Conservation (phyloP, 2,329 filamentous ascomycete genomes). For the Pseudopyrenochaeta lycopersici region DNA sequence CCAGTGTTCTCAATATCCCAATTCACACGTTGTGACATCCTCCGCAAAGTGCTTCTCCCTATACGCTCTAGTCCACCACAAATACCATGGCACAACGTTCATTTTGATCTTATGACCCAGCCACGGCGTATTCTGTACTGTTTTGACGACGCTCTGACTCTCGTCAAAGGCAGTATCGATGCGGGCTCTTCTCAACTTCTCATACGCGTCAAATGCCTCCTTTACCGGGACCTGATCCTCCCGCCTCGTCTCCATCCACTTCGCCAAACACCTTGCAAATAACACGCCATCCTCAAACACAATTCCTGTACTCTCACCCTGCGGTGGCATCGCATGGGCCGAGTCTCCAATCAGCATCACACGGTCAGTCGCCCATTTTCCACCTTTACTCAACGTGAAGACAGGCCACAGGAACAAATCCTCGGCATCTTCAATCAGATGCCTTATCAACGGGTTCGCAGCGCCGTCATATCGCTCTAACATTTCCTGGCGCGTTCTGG, state of each 20-base stretch:
- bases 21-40: constrained; percentile 54
- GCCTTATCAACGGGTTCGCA: constrained; percentile 45
- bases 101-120: constrained; percentile 56
- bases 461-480: constrained; percentile 52
- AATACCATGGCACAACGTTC: constrained; percentile 57
- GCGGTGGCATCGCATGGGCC: constrained; percentile 61
- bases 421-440: constrained; percentile 49
- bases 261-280: constrained; percentile 55
- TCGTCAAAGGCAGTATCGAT: constrained; percentile 59
- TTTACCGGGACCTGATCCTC: constrained; percentile 45
- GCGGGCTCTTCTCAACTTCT: constrained; percentile 54
- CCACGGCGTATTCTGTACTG: constrained; percentile 56
- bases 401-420: constrained; percentile 20
- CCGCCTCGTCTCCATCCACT: constrained; percentile 52
- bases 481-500: constrained; percentile 54
- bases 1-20: constrained; percentile 45
- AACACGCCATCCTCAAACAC: constrained; percentile 63
- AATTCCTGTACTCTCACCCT: constrained; percentile 61
- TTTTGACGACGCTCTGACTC: constrained; percentile 56
- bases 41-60: constrained; percentile 57
- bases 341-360: constrained; percentile 57
- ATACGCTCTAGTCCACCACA: constrained; percentile 54
- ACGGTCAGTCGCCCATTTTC: constrained; percentile 56
- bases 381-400: constrained; percentile 54
- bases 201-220: constrained; percentile 59